These are phyloP conservation scores for Erodium moschatum DNA, from an alignment of 441 rosid species.

Conservation along the genomic window DNA sequence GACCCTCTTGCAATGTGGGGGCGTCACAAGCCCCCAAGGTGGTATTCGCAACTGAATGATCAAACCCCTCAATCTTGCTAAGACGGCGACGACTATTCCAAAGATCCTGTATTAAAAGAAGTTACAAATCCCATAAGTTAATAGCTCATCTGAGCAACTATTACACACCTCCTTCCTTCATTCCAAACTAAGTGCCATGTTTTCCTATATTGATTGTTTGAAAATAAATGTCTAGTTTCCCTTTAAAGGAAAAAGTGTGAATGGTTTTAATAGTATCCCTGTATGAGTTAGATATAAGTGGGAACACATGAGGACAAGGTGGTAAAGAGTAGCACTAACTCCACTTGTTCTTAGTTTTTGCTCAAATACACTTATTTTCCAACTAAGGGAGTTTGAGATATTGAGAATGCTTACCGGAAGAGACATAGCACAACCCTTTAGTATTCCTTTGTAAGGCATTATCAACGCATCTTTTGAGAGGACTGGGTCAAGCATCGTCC, in stretches of 20 bases:
- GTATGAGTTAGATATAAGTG: conserved; percentile 1
- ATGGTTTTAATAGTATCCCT: neutral
- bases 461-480: conserved; percentile 58
- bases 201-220: neutral
- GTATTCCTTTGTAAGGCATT: conserved; percentile 73
- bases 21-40: conserved; percentile 80
- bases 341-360: neutral
- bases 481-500: conserved; percentile 55
- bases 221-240: neutral
- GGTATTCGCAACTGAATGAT: conserved; percentile 65
- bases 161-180: neutral
- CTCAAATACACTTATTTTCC: neutral
- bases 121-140: neutral
- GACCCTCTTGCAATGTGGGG: conserved; percentile 49
- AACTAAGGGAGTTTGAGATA: neutral
- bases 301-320: neutral
- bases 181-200: neutral
- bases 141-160: neutral
- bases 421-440: conserved; percentile 81
- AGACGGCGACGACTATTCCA: conserved; percentile 73
- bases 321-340: neutral
- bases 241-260: neutral
- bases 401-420: conserved; percentile 52
- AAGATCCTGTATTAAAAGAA: conserved; percentile 42
- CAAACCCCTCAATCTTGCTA: conserved; percentile 72